Base-by-base conservation (phyloP, 2,329 filamentous ascomycete genomes). In the Aulographum hederae region DNA sequence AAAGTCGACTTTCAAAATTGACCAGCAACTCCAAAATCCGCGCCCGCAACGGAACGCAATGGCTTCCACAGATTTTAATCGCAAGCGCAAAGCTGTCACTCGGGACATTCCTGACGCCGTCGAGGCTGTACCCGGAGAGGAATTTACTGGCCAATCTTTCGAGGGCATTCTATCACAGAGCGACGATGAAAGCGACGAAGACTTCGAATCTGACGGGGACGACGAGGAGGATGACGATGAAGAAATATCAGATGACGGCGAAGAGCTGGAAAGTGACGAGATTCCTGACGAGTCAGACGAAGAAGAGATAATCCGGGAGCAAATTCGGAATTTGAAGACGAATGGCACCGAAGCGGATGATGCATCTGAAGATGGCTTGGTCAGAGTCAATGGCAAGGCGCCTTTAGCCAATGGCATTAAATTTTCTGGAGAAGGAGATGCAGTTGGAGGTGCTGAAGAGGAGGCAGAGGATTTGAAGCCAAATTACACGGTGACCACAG, bases 401-500 rank as follows among this genome's bases (percentile, higher is more conserved):
- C n/a, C n/a, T n/a, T n/a, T n/a, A n/a, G n/a, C n/a, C n/a, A 20
- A 32, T 25, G 14, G 21, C 4, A 16, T 26, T 18, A 18, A 21
- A 17, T 25, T 20, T 19, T n/a, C n/a, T 13, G 13, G 28, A 25
- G 12, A 18, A 34, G n/a, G 28, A 31, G 32, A 19, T 31, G 6
- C 20, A 27, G 16, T 14, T 34, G 26, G 10, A 10, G 21, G 21
- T 25, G n/a, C 12, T 10, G 21, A 25, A 25, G n/a, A n/a, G n/a
- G n/a, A n/a, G n/a, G n/a, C n/a, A n/a, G n/a, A 20, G 6, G 29
- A 31, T 31, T 17, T 31, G 8, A 32, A 35, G 23, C 57, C 59
- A 15, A 71, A 71, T 45, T 73, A 66, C 50, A 67, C 60, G 19
- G 58, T 76, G 39, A 64, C 77, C 27, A 77, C 67, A 35, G 89